phyloP scores from a whole-genome alignment of 1,284 basidiomycete species.

The Leccinum angustisporum region DNA sequence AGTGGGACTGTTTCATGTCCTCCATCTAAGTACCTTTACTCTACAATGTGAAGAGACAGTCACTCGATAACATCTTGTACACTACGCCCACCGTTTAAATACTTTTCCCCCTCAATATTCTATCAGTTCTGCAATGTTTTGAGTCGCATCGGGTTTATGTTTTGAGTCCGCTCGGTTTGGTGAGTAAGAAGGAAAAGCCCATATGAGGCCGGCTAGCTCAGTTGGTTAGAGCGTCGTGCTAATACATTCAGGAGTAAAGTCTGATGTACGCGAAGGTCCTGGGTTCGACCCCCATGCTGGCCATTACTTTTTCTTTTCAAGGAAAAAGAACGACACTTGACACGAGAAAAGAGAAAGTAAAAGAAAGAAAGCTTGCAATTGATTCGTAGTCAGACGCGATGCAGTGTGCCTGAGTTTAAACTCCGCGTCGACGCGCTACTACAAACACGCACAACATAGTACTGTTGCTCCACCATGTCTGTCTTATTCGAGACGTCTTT shows the following conservation, averaged over 20 bases:
- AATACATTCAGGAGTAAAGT: slow-evolving; percentile 5
- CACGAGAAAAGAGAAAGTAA: background rate
- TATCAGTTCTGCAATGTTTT: background rate
- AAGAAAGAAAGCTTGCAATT: no score
- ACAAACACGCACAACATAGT: background rate
- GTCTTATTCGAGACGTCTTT: slow-evolving; percentile 95
- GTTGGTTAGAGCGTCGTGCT: slow-evolving; percentile 26
- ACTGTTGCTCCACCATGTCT: slow-evolving; percentile 68
- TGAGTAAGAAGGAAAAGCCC: background rate
- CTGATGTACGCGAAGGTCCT: slow-evolving; percentile 38
- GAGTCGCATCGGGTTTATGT: background rate
- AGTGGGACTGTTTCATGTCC: background rate
- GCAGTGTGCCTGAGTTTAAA: background rate
- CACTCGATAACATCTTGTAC: slow-evolving; percentile 15
- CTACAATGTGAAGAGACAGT: slow-evolving; percentile 3
- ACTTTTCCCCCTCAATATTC: background rate
- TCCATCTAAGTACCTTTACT: background rate
- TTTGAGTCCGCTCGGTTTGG: background rate
- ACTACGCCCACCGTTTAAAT: slow-evolving; percentile 16
- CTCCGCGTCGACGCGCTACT: background rate
- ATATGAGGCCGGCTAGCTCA: slow-evolving; percentile 22
- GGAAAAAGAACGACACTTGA: background rate
- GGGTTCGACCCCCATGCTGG: slow-evolving; percentile 43
- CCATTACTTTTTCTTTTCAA: slow-evolving; percentile 22
- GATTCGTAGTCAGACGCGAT: no score